phyloP scores from a whole-genome alignment of 1,284 basidiomycete genomes.

The Marasmius tenuissimus region DNA sequence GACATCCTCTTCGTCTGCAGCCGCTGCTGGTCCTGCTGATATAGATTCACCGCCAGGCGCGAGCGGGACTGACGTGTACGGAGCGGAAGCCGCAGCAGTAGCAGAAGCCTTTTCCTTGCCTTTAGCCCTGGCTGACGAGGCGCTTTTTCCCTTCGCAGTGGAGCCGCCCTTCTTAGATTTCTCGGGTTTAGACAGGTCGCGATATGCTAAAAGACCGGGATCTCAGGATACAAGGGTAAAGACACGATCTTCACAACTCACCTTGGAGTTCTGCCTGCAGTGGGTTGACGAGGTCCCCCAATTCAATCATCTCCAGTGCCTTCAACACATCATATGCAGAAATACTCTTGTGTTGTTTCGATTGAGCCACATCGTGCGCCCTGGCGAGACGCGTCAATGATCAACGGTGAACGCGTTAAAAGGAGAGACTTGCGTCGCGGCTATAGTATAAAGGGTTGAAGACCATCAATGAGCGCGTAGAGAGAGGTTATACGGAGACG shows the following conservation, averaged over 20 bases:
- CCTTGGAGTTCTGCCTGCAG: constrained; percentile 75
- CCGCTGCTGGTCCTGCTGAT: constrained; percentile 1
- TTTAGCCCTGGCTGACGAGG: constrained; percentile 23
- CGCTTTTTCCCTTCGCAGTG: constrained; percentile 8
- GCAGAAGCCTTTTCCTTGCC: constrained; percentile 34
- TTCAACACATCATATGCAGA: constrained; percentile 87
- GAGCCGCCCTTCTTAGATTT: constrained; percentile 46
- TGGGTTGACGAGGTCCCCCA: constrained; percentile 70
- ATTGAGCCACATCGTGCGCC: constrained; percentile 83
- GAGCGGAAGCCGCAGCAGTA: constrained; percentile 17
- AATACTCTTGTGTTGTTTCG: constrained; percentile 86
- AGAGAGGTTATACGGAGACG: constrained; percentile 25
- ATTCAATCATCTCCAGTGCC: constrained; percentile 79
- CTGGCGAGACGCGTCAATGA: constrained; percentile 37
- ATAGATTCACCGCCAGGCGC: constrained; percentile 6
- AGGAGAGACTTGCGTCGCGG: constrained; percentile 59
- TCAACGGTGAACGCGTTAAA: neutral
- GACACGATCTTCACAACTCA: constrained; percentile 31
- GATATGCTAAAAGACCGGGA: constrained; percentile 45
- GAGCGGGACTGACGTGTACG: constrained; percentile 17
- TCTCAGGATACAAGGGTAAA: neutral
- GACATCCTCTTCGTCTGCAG: constrained; percentile 12
- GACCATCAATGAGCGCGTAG: constrained; percentile 5
- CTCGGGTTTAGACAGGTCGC: constrained; percentile 55
- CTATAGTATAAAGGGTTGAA: constrained; percentile 30